These are phyloP conservation scores for Fusarium sp. DNA, from an alignment of 2,329 filamentous ascomycete genomes.

Conservation along the genomic window DNA sequence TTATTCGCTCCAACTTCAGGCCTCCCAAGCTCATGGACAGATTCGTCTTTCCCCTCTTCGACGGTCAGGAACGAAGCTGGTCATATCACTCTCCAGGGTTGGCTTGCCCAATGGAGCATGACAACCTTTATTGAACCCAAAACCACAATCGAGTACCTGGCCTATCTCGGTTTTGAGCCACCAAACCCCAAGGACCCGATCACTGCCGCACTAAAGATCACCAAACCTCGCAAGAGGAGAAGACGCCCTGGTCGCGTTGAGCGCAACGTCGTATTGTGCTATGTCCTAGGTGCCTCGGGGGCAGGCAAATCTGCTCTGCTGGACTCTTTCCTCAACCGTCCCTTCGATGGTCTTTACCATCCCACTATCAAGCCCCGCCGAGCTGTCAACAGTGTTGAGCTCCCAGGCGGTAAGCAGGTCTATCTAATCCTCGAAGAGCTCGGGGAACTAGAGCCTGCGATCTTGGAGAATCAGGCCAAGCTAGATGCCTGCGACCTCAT, in stretches of 20 bases:
- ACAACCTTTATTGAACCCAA: constrained; percentile 97
- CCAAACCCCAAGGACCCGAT: constrained; percentile 80
- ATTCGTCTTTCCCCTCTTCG: constrained; percentile 90
- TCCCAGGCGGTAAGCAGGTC: constrained; percentile 95
- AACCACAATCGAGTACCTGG: constrained; percentile 94
- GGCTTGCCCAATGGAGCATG: constrained; percentile 99
- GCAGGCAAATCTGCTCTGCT: constrained; percentile 93
- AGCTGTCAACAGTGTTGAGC: constrained; percentile 95
- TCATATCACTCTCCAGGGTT: constrained; percentile 94
- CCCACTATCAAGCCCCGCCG: constrained; percentile 95
- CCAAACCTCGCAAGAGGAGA: constrained; percentile 88
- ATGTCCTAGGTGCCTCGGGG: constrained; percentile 85
- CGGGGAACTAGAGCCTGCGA: constrained; percentile 93
- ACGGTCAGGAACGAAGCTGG: constrained; percentile 96
- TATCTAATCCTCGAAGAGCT: constrained; percentile 97
- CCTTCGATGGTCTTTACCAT: constrained; percentile 85
- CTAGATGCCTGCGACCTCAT: constrained; percentile 93
- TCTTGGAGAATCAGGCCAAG: constrained; percentile 91
- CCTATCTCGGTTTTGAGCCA: constrained; percentile 94
- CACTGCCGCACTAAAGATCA: constrained; percentile 89
- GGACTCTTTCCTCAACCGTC: constrained; percentile 89
- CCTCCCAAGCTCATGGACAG: constrained; percentile 85
- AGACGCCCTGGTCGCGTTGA: constrained; percentile 87
- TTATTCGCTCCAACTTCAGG: constrained; percentile 95
- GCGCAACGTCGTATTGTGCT: constrained; percentile 93